Evolutionary conservation across 257 asterid species (phyloP).

Genomic region (Phtheirospermum japonicum): DNA sequence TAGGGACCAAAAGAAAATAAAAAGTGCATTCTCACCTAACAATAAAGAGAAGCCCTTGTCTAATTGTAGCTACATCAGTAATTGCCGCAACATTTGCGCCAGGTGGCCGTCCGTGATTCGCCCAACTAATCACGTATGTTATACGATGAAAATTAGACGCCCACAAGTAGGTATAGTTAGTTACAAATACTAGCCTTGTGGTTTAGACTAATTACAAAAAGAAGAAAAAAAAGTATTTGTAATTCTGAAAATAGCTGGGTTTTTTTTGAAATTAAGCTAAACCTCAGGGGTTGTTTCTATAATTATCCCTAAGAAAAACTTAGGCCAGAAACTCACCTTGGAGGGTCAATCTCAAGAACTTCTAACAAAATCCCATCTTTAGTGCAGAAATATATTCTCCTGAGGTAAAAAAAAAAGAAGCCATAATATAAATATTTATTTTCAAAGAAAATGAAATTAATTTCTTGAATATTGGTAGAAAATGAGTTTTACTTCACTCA

Average conservation of each 20-base stretch:
- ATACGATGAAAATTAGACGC: background rate
- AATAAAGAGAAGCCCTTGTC: constrained; percentile 50
- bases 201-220: no score
- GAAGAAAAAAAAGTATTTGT: no score
- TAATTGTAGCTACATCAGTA: constrained; percentile 51
- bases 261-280: background rate
- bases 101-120: constrained; percentile 76
- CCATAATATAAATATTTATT: background rate
- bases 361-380: constrained; percentile 57
- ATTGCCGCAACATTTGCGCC: constrained; percentile 69
- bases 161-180: background rate
- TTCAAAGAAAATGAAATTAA: constrained; percentile 10
- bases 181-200: no score
- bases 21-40: constrained; percentile 51
- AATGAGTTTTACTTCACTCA: constrained; percentile 37
- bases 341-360: constrained; percentile 53
- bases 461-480: constrained; percentile 1
- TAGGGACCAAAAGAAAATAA: constrained; percentile 2
- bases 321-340: constrained; percentile 46
- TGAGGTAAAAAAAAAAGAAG: constrained; percentile 34
- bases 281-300: background rate
- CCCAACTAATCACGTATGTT: constrained; percentile 48
- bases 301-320: background rate
- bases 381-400: constrained; percentile 74
- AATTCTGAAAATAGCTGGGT: no score